phyloP scores from a whole-genome alignment of 108 stramenopile species.

The Stephanodiscus minutulus region DNA sequence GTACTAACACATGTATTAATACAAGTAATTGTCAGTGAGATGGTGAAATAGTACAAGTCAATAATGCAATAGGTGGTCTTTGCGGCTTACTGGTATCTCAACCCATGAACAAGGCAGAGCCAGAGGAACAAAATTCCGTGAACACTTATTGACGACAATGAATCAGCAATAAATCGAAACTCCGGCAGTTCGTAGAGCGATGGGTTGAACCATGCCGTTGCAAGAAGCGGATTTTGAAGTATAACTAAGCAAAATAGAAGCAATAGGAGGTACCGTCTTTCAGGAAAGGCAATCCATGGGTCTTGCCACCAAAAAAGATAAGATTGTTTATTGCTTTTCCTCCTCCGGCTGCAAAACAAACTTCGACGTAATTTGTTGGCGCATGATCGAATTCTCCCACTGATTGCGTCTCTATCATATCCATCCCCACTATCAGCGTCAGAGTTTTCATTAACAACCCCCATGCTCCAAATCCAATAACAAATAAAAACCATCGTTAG shows the following conservation, averaged over 20 bases:
- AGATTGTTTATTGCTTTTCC: slow-evolving; percentile 20
- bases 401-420: slow-evolving; percentile 6
- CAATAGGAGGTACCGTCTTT: slow-evolving; percentile 70
- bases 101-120: slow-evolving; percentile 74
- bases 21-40: neutral
- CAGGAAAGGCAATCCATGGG: slow-evolving; percentile 78
- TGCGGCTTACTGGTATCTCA: slow-evolving; percentile 69
- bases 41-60: slow-evolving; percentile 3
- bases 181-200: slow-evolving; percentile 43
- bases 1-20: slow-evolving; percentile 43
- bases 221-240: slow-evolving; percentile 75
- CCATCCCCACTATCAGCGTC: slow-evolving; percentile 2
- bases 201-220: slow-evolving; percentile 55
- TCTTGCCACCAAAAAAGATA: slow-evolving; percentile 71
- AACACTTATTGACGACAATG: slow-evolving; percentile 67
- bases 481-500: slow-evolving; percentile 57
- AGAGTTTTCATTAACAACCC: slow-evolving; percentile 24
- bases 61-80: slow-evolving; percentile 3
- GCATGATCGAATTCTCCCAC: slow-evolving; percentile 9
- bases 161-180: slow-evolving; percentile 60
- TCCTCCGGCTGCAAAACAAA: slow-evolving; percentile 19
- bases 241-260: slow-evolving; percentile 64
- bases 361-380: too few relatives aligned
- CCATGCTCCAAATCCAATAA: slow-evolving; percentile 69
- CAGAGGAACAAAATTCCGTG: slow-evolving; percentile 74